These are phyloP conservation scores for Escallonia herrerae DNA, from an alignment of 129 eudicot genomes.

Conservation along the genomic window DNA sequence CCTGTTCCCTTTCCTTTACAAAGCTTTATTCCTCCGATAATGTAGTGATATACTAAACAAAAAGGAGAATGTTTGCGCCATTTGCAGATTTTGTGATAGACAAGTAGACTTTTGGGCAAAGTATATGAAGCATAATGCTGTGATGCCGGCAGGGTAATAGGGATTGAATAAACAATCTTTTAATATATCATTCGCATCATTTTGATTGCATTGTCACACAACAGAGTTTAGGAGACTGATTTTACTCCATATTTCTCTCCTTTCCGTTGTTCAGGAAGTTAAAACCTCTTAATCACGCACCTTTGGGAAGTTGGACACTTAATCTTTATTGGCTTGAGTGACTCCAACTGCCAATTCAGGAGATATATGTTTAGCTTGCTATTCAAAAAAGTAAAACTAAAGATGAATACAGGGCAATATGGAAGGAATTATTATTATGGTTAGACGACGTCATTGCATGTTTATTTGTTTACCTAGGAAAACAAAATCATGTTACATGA, in stretches of 20 bases:
- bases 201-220: slow-evolving; percentile 19
- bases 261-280: slow-evolving; percentile 75
- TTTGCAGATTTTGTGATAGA: too few species aligned
- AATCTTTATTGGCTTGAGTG: slow-evolving; percentile 74
- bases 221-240: slow-evolving; percentile 36
- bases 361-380: slow-evolving; percentile 38
- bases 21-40: too few species aligned
- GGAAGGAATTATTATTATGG: neutral
- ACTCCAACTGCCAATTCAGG: slow-evolving; percentile 86
- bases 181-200: neutral
- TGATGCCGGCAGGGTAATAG: too few species aligned
- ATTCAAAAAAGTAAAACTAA: neutral
- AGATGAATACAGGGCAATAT: slow-evolving; percentile 13
- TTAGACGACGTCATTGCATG: slow-evolving; percentile 1
- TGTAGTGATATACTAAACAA: too few species aligned
- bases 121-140: too few species aligned
- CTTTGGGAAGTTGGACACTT: slow-evolving; percentile 73
- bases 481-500: neutral
- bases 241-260: slow-evolving; percentile 26
- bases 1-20: too few species aligned
- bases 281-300: slow-evolving; percentile 43
- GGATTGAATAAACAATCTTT: too few species aligned
- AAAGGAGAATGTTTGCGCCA: too few species aligned
- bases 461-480: neutral
- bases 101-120: too few species aligned